These are phyloP conservation scores for Fusarium sp. DNA, from an alignment of 2,329 filamentous ascomycete species.

Conservation along the genomic window DNA sequence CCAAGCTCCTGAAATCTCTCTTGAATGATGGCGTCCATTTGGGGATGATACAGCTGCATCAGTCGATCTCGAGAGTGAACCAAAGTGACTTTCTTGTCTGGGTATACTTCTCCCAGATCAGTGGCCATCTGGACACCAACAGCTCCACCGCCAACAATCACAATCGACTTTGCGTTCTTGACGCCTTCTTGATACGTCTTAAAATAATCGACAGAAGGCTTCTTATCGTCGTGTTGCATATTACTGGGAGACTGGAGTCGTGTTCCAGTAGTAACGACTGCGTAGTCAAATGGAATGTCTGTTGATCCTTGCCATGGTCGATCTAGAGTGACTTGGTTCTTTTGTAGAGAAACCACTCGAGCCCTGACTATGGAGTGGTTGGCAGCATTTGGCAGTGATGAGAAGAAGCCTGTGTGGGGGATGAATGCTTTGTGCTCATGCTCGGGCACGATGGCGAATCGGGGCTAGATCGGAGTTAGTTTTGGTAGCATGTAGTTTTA, in stretches of 20 bases:
- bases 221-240: slow-evolving; percentile 46
- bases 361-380: slow-evolving; percentile 42
- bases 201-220: slow-evolving; percentile 42
- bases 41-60: slow-evolving; percentile 46
- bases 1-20: slow-evolving; percentile 42
- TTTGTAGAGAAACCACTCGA: slow-evolving; percentile 31
- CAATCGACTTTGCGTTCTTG: slow-evolving; percentile 42
- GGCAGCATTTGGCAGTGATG: slow-evolving; percentile 34
- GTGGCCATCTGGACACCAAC: slow-evolving; percentile 49
- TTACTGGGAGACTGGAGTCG: slow-evolving; percentile 44
- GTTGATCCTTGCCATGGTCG: slow-evolving; percentile 45
- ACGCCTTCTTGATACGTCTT: slow-evolving; percentile 41
- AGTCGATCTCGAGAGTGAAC: slow-evolving; percentile 45
- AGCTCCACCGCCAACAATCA: slow-evolving; percentile 47
- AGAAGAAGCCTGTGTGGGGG: slow-evolving; percentile 57
- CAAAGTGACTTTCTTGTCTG: slow-evolving; percentile 43
- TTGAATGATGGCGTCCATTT: slow-evolving; percentile 46
- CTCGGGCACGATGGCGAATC: slow-evolving; percentile 60
- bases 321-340: slow-evolving; percentile 43
- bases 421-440: slow-evolving; percentile 65
- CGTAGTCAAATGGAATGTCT: slow-evolving; percentile 45
- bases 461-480: slow-evolving; percentile 50
- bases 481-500: neutral
- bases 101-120: slow-evolving; percentile 47
- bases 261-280: slow-evolving; percentile 44